Base-by-base conservation (phyloP, 768 basidiomycete genomes). In the Tubosaeta brunneosetosa region DNA sequence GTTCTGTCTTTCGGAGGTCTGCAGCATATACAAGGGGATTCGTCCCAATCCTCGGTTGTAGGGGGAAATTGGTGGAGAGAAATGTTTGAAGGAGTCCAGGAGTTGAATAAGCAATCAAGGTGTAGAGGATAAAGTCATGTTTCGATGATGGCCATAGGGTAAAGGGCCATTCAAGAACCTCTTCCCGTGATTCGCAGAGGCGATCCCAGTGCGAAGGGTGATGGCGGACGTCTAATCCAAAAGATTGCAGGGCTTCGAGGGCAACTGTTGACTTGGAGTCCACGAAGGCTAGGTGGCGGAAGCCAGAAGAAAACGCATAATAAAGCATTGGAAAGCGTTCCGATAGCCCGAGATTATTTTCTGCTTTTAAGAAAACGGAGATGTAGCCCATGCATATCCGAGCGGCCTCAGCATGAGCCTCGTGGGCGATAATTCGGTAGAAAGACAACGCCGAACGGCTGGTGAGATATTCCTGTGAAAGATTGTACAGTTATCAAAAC, bases 21-120 rank as follows among this genome's bases (percentile, higher is more conserved):
- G 52, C 33, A 11, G 52, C 56, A 33, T 59, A 59, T 16, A 59
- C 27, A 1, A 59, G 50, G 0, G 58, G 53, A 4, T 44, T 55
- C 3, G 55, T 61, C n/a, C 54, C 37, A 3, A 25, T 17, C 7
- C 50, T 51, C 17, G 50, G 36, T 3, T 45, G 32, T 14, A 51
- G 1, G 6, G 13, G 27, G 13, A 1, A 13, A 17, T n/a, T 0
- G 27, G 4, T 29, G 27, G 41, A 36, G 3, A 53, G 29, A 22
- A 49, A 53, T 14, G 47, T n/a, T 12, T 11, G 47, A 22, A 53
- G 22, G 8, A 53, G 36, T 10, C 9, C 32, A 13, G 12, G 6
- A 2, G 52, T 6, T 19, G 42, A 43, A 47, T 53, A 41, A 25
- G 52, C 47, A 3, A 53, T 44, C 29, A 53, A 38, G 1, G 32